Evolutionary conservation across 805 yeast genomes (phyloP).

Genomic region (Yarrowia keelungensis): DNA sequence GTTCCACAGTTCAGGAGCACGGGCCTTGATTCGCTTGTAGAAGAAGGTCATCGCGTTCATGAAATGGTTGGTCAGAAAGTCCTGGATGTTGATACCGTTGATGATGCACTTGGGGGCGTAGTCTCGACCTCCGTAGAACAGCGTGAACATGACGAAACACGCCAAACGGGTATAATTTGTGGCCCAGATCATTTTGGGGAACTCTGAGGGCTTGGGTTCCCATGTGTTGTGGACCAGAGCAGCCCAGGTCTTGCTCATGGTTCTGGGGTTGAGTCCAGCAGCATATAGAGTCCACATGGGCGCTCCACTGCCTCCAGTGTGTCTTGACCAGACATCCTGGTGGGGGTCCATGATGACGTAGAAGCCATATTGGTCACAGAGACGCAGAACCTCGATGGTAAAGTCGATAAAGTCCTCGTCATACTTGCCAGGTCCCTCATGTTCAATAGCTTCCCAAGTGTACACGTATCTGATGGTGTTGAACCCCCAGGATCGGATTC

Average conservation of each 20-base stretch:
- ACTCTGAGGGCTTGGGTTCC: slow-evolving; percentile 50
- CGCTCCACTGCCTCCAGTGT: slow-evolving; percentile 92
- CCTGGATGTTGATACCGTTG: slow-evolving; percentile 78
- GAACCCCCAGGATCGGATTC: slow-evolving; percentile 82
- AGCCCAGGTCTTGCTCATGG: slow-evolving; percentile 74
- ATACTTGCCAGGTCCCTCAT: slow-evolving; percentile 79
- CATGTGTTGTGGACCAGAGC: slow-evolving; percentile 74
- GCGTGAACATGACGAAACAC: slow-evolving; percentile 79
- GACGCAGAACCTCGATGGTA: slow-evolving; percentile 65
- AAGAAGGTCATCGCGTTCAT: slow-evolving; percentile 60
- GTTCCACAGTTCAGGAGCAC: slow-evolving; percentile 52
- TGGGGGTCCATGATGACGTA: slow-evolving; percentile 87
- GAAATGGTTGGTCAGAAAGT: slow-evolving; percentile 71
- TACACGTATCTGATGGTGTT: slow-evolving; percentile 78
- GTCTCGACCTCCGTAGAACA: slow-evolving; percentile 78
- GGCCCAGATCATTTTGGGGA: slow-evolving; percentile 92
- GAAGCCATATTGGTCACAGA: slow-evolving; percentile 67
- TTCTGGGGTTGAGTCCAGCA: slow-evolving; percentile 82
- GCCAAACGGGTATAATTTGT: slow-evolving; percentile 83
- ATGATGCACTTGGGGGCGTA: slow-evolving; percentile 79
- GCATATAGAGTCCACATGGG: slow-evolving; percentile 92
- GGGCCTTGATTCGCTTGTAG: slow-evolving; percentile 54
- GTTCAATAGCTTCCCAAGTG: slow-evolving; percentile 94
- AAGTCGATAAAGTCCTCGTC: slow-evolving; percentile 79
- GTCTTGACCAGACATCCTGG: slow-evolving; percentile 93